A percentile compares a stretch with the other conserved stretches of the same genome.
These are phyloP conservation scores for Cryptococcus sp. DNA, from an alignment of 1,284 basidiomycete species.

Conservation along the genomic window DNA sequence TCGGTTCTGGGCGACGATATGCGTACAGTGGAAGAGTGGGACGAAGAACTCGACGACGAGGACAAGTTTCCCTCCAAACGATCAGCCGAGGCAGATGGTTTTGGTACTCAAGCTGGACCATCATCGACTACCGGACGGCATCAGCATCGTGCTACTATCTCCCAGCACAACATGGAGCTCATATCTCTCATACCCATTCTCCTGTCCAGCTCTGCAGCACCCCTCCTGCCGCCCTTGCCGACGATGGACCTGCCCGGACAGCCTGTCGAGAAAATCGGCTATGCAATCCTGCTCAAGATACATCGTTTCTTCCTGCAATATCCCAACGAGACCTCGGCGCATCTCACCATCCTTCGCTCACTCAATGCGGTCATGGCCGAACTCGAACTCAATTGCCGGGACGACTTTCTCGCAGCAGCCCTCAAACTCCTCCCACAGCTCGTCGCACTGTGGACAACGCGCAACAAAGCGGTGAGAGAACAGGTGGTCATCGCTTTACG, in stretches of 20 bases:
- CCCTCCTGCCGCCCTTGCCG: constrained; percentile 32
- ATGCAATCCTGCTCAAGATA: constrained; percentile 65
- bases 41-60: constrained; percentile 7
- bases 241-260: background rate
- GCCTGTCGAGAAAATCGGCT: constrained; percentile 53
- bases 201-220: constrained; percentile 58
- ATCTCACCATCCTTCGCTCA: constrained; percentile 69
- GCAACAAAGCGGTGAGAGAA: constrained; percentile 67
- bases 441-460: constrained; percentile 71
- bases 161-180: constrained; percentile 64
- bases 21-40: constrained; percentile 41
- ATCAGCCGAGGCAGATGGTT: background rate
- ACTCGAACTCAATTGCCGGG: constrained; percentile 69
- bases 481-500: constrained; percentile 65
- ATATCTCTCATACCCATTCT: constrained; percentile 68
- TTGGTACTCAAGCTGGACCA: constrained; percentile 5
- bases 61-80: constrained; percentile 5
- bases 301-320: constrained; percentile 67
- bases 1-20: constrained; percentile 69
- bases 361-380: constrained; percentile 70
- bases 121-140: background rate
- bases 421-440: constrained; percentile 65
- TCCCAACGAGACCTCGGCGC: constrained; percentile 66
- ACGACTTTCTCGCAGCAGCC: constrained; percentile 64
- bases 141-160: constrained; percentile 10